Evolutionary conservation across 805 yeast species (phyloP), one percentile per base, ranked within the genome.

Genomic region (Candida peoriensis): DNA sequence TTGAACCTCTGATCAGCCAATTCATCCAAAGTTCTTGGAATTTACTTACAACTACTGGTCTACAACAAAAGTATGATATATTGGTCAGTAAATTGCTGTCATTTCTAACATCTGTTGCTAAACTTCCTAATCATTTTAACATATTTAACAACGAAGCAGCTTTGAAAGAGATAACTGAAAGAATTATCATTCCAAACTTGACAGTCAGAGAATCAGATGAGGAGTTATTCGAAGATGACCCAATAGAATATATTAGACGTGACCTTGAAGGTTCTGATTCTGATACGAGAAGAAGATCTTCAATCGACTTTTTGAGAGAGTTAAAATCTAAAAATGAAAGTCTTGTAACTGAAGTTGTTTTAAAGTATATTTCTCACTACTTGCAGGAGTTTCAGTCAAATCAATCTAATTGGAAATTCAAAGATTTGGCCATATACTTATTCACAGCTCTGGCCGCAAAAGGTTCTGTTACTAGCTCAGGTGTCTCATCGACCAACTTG

Each of bases 171-270:
- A 74, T 93, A 32, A 75, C 89, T 4, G 85, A 82, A 50, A 81
- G 83, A 47, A 82, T 93, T 43, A 78, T 93, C 33, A 68, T 93
- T 43, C 98, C 98, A 24, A 93, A 93, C 57, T 78, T 89, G 48
- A 73, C 79, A 9, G 70, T 93, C 40, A 77, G 97, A 52, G 90
- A 83, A 38, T 70, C 82, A 2, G 99, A 93, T 55, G 87, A 86
- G 51, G 98, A 94, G 58, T 60, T 81, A 42, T 90, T 93, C 58
- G 98, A 93, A 60, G 98, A 93, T 60, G 98, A 93, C 55, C 98
- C 98, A 24, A 81, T 93, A 36, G 94, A 86, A 50, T 93, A 72
- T 55, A 89, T 89, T 15, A 74, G 97, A 52, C 73, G 95, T 42
- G 98, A 93, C 58, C 67, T 94, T 30, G 98, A 94, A 61, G 97